phyloP scores from a whole-genome alignment of 1,139 yeast species.

The Pichia sp. region DNA sequence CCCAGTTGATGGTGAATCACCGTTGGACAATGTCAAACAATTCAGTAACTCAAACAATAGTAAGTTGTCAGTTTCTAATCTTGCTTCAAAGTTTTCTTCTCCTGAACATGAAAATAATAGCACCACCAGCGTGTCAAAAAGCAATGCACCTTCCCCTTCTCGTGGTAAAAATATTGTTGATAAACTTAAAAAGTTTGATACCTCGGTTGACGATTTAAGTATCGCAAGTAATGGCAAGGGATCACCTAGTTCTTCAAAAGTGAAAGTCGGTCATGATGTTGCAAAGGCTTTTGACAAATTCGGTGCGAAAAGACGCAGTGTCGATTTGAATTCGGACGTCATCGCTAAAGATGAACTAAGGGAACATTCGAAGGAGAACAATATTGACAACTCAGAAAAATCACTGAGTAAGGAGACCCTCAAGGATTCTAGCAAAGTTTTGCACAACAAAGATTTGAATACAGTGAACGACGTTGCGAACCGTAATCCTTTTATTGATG shows the following conservation, averaged over 20 bases:
- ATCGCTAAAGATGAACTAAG: not conserved
- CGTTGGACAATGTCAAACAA: not conserved
- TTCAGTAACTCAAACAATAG: not conserved
- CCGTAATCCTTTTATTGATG: slow-evolving; percentile 16
- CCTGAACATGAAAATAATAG: not conserved
- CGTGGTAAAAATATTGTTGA: slow-evolving; percentile 24
- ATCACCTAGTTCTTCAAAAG: slow-evolving; percentile 16
- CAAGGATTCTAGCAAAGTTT: not conserved
- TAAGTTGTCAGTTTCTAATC: slow-evolving; percentile 1
- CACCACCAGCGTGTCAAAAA: slow-evolving; percentile 4
- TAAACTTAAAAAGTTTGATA: slow-evolving; percentile 25
- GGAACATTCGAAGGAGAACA: slow-evolving; percentile 6
- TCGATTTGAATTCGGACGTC: not conserved
- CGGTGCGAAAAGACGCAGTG: slow-evolving; percentile 30
- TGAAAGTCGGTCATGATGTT: slow-evolving; percentile 12
- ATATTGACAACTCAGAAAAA: not conserved
- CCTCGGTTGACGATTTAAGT: slow-evolving; percentile 13
- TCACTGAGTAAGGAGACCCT: not conserved
- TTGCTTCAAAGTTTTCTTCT: slow-evolving; percentile 22
- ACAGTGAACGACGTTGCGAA: not conserved
- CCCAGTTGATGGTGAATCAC: not conserved
- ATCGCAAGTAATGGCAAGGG: not conserved
- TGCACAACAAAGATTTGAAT: slow-evolving; percentile 3
- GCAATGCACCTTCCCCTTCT: slow-evolving; percentile 18
- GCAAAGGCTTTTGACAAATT: slow-evolving; percentile 30